Evolutionary conservation across 2,329 filamentous ascomycete species (phyloP), one percentile per base, ranked within the genome.

Genomic region (Myotisia sp.): DNA sequence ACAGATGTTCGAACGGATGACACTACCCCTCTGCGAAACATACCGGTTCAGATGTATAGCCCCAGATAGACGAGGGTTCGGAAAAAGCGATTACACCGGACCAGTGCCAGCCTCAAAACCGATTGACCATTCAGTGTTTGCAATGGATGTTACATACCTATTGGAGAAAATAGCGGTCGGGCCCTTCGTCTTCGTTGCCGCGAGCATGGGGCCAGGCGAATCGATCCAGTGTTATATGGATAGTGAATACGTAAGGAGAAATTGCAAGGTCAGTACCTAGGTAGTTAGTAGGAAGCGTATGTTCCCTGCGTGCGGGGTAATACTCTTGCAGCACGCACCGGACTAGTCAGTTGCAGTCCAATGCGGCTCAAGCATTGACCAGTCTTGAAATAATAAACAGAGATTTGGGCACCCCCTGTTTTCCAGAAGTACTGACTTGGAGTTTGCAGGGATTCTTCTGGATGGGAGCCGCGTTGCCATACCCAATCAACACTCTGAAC

Each of bases 191-290:
- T 47, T 51, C 29, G 42, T 52, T 5, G 44, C 43, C 3, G 37
- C 44, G 6, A 51, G 48, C 34, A 53, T 53, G 48, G 50, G 50
- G 1, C 47, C 47, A 24, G 49, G 48, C 2, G 48, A 53, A 32
- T 46, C 42, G 5, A 33, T 52, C 17, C 40, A 52, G 21, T 45
- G 47, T 8, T 46, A 49, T 34, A 41, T 44, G 21, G 26, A 31
- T 13, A 42, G 42, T 29, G 39, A 42, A 8, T 45, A 45, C 33
- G 34, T 44, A 6, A 36, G 39, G 24, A 33, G 42, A 13, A 44
- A 47, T 34, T 47, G 43, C 38, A 44, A 42, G 31, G 44, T 44
- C 34, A 23, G 37, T 16, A 30, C 13, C 8, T 17, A 10, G 13
- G 18, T 12, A n/a, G n/a, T n/a, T n/a, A n/a, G n/a, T n/a, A n/a